Percentiles rank a stretch among this genome's conserved stretches.
Conservation (phyloP, 1,284 basidiomycete genomes). For the Marasmius oreades region DNA sequence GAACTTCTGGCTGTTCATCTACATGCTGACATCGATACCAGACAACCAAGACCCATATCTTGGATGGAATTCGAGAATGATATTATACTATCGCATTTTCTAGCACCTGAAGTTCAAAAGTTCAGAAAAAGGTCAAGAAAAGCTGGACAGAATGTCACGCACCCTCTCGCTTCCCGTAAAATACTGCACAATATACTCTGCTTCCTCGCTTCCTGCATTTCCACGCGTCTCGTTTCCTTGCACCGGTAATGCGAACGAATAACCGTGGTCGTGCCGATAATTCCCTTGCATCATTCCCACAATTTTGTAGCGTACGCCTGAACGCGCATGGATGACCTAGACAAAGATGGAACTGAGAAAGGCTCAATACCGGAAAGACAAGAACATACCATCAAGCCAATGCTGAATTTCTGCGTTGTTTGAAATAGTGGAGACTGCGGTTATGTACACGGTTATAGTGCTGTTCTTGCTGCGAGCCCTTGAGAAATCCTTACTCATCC, state of each 20-base stretch:
- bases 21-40: constrained; percentile 95
- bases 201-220: constrained; percentile 93
- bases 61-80: constrained; percentile 95
- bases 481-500: constrained; percentile 70
- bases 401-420: constrained; percentile 91
- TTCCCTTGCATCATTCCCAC: constrained; percentile 99
- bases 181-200: constrained; percentile 98
- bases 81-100: constrained; percentile 99
- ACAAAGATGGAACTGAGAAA: not conserved
- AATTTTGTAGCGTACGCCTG: constrained; percentile 96
- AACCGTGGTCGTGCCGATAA: constrained; percentile 82
- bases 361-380: not conserved
- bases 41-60: constrained; percentile 98
- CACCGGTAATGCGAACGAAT: constrained; percentile 96
- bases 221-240: constrained; percentile 99
- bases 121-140: not conserved
- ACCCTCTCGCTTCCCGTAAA: constrained; percentile 78
- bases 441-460: constrained; percentile 7
- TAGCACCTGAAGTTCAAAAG: constrained; percentile 49
- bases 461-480: constrained; percentile 3
- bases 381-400: constrained; percentile 83
- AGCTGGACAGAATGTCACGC: constrained; percentile 16
- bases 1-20: constrained; percentile 91
- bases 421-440: constrained; percentile 86
- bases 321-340: constrained; percentile 95